Conservation (phyloP, 352 stramenopile genomes). For the Elongisporangium senticosum region DNA sequence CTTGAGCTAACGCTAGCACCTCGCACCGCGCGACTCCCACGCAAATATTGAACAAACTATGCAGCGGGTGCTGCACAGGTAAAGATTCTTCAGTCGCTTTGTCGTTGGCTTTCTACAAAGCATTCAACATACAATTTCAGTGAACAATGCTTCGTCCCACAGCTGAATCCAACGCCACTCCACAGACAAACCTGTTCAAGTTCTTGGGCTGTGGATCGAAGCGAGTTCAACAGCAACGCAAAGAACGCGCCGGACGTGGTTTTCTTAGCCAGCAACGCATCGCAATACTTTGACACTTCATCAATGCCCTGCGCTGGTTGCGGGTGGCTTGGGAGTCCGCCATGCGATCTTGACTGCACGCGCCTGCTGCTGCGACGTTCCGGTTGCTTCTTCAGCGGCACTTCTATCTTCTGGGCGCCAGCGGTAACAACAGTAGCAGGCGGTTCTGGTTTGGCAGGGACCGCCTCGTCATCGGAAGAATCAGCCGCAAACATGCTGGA, state of each 20-base stretch:
- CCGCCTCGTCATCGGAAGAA: background rate
- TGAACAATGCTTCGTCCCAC: background rate
- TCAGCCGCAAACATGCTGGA: slow-evolving; percentile 7
- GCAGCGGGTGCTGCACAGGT: slow-evolving; percentile 11
- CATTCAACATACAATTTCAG: background rate
- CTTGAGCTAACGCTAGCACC: slow-evolving; percentile 13
- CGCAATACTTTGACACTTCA: slow-evolving; percentile 22
- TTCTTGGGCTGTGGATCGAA: slow-evolving; percentile 14
- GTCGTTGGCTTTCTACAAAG: background rate
- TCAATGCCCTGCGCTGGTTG: slow-evolving; percentile 2
- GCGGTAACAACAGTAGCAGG: background rate
- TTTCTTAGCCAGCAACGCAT: slow-evolving; percentile 25
- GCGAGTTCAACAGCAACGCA: slow-evolving; percentile 26
- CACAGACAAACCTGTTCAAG: slow-evolving; percentile 5
- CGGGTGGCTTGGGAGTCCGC: background rate
- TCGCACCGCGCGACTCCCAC: slow-evolving; percentile 33
- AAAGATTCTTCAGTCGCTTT: background rate
- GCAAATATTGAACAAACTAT: slow-evolving; percentile 22
- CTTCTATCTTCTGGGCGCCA: slow-evolving; percentile 6
- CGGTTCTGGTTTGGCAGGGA: background rate
- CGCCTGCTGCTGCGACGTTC: background rate
- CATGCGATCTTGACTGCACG: background rate
- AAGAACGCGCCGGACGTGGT: slow-evolving; percentile 44
- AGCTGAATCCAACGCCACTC: background rate
- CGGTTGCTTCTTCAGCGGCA: slow-evolving; percentile 6